Evolutionary conservation across 139 green algal genomes (phyloP).

Genomic region (Diplosphaera chodatii): DNA sequence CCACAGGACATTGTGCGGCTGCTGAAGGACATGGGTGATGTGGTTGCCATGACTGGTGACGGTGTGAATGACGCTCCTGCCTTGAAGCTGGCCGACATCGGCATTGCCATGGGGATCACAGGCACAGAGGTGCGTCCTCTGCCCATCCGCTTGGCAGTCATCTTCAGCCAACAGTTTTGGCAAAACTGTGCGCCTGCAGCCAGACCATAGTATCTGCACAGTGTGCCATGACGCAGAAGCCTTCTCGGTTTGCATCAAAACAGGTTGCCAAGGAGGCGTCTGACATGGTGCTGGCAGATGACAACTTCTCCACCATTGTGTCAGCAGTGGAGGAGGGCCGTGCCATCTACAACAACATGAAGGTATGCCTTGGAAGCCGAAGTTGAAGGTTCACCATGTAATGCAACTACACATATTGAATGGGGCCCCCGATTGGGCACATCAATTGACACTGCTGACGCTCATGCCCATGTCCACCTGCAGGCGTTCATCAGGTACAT

Average conservation of each 20-base stretch:
- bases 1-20: slow-evolving; percentile 87
- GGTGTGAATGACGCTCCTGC: slow-evolving; percentile 99
- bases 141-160: not conserved
- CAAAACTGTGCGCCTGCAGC: no score
- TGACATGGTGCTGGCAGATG: slow-evolving; percentile 95
- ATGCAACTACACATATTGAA: no score
- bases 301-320: slow-evolving; percentile 94
- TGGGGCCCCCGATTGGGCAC: no score
- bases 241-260: no score
- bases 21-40: slow-evolving; percentile 74
- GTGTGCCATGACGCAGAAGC: no score
- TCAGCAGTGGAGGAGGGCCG: slow-evolving; percentile 91
- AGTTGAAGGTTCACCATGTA: no score
- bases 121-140: slow-evolving; percentile 30
- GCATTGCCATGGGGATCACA: slow-evolving; percentile 96
- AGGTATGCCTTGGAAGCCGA: slow-evolving; percentile 31
- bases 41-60: slow-evolving; percentile 96
- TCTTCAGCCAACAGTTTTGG: no score
- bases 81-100: slow-evolving; percentile 98
- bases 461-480: no score
- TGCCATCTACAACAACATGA: slow-evolving; percentile 99
- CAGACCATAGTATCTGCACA: no score
- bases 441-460: no score
- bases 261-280: slow-evolving; percentile 94
- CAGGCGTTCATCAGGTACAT: slow-evolving; percentile 94